Evolutionary conservation across 345 rosid genomes (phyloP).

Genomic region (Litchi chinensis): DNA sequence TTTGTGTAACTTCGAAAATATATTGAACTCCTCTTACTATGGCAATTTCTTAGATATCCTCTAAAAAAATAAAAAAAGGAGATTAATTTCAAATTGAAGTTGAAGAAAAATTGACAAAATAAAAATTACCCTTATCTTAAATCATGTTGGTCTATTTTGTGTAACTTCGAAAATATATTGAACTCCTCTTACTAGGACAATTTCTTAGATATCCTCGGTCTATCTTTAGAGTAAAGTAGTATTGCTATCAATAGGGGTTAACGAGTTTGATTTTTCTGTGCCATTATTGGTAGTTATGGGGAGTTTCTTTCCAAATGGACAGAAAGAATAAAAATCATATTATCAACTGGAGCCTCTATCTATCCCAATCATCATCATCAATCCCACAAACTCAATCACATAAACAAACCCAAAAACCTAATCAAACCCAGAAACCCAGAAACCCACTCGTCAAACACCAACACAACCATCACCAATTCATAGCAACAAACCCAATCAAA

Average conservation of each 20-base stretch:
- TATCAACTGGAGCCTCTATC: slow-evolving; percentile 35
- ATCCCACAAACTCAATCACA: no score
- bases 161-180: not conserved
- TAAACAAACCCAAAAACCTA: no score
- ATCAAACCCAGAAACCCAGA: no score
- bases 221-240: no score
- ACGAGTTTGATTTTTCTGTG: not conserved
- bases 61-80: no score
- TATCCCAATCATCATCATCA: not conserved
- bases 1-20: not conserved
- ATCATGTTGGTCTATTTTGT: not conserved
- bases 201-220: not conserved
- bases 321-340: slow-evolving; percentile 42
- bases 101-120: no score
- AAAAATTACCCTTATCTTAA: not conserved
- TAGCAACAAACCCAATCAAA: no score
- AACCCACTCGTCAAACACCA: no score
- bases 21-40: not conserved
- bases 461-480: no score
- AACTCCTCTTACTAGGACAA: not conserved
- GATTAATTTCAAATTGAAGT: no score
- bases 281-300: slow-evolving; percentile 57
- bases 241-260: not conserved
- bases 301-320: slow-evolving; percentile 60
- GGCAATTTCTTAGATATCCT: not conserved